Evolutionary conservation across 108 stramenopile genomes (phyloP).

Genomic region (Bacterosira constricta): DNA sequence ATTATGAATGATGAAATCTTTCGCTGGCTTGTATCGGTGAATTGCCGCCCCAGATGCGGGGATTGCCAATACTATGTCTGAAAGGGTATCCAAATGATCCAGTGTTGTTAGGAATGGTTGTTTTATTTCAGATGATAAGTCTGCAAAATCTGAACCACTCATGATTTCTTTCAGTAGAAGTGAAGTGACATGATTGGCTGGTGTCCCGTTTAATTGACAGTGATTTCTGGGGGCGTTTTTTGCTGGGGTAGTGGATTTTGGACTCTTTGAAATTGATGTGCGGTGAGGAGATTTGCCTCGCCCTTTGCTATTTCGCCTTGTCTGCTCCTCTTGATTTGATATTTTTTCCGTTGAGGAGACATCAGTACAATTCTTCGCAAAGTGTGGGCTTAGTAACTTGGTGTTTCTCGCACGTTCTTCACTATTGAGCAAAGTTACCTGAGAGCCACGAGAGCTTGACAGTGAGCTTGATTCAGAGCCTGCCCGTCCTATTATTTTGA

Average conservation of each 20-base stretch:
- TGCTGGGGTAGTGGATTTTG: constrained; percentile 41
- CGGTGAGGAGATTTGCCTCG: constrained; percentile 60
- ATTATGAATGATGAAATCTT: constrained; percentile 47
- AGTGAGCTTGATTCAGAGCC: constrained; percentile 30
- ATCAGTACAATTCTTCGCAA: neutral
- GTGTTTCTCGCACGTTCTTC: constrained; percentile 54
- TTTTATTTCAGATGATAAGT: neutral
- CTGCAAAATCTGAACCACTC: neutral
- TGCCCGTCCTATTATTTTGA: constrained; percentile 33
- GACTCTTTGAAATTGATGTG: constrained; percentile 14
- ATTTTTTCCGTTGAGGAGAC: constrained; percentile 17
- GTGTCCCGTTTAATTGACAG: constrained; percentile 49
- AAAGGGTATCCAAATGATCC: constrained; percentile 80
- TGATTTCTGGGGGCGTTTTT: constrained; percentile 30
- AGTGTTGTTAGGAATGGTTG: constrained; percentile 64
- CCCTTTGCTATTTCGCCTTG: constrained; percentile 26
- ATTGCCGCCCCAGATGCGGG: constrained; percentile 89
- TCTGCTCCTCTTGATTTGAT: constrained; percentile 42
- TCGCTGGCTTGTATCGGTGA: constrained; percentile 68
- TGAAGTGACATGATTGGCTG: constrained; percentile 58
- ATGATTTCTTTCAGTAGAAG: constrained; percentile 60
- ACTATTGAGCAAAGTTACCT: constrained; percentile 49
- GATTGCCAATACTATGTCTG: constrained; percentile 89
- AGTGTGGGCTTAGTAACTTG: constrained; percentile 44
- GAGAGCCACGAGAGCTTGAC: constrained; percentile 9